Evolutionary conservation across 106 monocot species (phyloP).

Genomic region (Cymbidium sinense): DNA sequence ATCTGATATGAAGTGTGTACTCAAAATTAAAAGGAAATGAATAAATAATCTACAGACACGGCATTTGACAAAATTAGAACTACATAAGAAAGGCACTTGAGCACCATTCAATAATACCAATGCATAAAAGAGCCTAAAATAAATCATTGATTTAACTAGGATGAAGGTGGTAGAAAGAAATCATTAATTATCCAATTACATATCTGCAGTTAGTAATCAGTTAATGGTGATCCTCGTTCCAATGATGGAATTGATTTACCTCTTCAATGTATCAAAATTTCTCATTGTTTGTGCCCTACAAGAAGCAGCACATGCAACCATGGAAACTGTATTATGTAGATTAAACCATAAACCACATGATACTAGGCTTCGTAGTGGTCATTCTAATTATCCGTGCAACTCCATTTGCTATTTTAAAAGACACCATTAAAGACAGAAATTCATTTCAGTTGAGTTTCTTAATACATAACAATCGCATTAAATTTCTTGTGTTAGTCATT

Average conservation of each 20-base stretch:
- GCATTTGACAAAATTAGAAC: background rate
- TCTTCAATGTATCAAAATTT: background rate
- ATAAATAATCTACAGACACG: slow-evolving; percentile 1
- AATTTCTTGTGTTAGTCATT: no score
- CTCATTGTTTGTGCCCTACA: no score
- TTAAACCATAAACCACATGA: no score
- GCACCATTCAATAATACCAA: background rate
- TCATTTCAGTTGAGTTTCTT: no score
- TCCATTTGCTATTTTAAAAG: no score
- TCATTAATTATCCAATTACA: background rate
- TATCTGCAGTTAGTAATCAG: background rate
- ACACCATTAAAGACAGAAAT: no score
- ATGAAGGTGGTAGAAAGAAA: background rate
- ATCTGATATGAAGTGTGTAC: background rate
- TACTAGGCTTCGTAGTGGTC: no score
- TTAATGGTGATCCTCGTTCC: background rate
- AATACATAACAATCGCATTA: no score
- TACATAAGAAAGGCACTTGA: background rate
- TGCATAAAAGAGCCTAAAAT: background rate
- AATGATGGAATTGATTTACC: background rate
- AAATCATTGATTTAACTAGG: background rate
- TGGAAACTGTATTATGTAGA: no score
- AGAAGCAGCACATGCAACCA: no score
- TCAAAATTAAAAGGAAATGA: background rate
- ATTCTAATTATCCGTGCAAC: no score